Base-by-base conservation (phyloP, 2,329 filamentous ascomycete species). In the Coniochaeta pulveracea region DNA sequence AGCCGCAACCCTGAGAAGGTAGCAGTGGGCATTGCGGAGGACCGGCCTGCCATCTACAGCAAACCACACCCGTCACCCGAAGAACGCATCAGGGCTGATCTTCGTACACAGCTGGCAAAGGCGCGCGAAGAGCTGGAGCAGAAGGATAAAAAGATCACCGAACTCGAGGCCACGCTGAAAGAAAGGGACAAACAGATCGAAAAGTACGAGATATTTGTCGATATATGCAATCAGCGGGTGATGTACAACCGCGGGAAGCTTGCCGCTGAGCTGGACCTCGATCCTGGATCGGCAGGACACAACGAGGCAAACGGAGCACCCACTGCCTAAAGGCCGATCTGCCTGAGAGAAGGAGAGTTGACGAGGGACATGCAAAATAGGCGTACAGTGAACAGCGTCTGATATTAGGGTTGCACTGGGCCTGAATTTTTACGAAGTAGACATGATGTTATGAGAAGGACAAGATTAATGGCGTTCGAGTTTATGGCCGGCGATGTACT, bases 181-280 rank as follows among this genome's bases (percentile, higher is more conserved):
- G 72, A 80, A 38, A 78, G 78, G 51, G 70, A 77, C 39, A 64
- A 66, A 45, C 64, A 69, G 38, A 79, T 80, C 35, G 54, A 65
- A 39, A 74, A 69, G 47, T 80, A 78, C 43, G 74, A 80, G 52
- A 75, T 76, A 66, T 80, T 80, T 34, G 78, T 80, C 45, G 75
- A 80, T 50, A 76, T 80, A 35, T 79, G 74, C 49, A 80, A 80
- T 44, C 64, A 76, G 48, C 60, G 75, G 32, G 74, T 79, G 40
- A 79, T 79, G 61, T 60, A 76, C 34, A 71, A 75, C 49, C 58
- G 72, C 33, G 67, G n/a, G n/a, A n/a, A n/a, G n/a, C n/a, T n/a
- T n/a, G n/a, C n/a, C n/a, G n/a, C n/a, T n/a, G n/a, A n/a, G n/a
- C n/a, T n/a, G n/a, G n/a, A n/a, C n/a, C n/a, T n/a, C n/a, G n/a